phyloP scores from a whole-genome alignment of 73 alveolate genomes.

The Uronychia binucleata region DNA sequence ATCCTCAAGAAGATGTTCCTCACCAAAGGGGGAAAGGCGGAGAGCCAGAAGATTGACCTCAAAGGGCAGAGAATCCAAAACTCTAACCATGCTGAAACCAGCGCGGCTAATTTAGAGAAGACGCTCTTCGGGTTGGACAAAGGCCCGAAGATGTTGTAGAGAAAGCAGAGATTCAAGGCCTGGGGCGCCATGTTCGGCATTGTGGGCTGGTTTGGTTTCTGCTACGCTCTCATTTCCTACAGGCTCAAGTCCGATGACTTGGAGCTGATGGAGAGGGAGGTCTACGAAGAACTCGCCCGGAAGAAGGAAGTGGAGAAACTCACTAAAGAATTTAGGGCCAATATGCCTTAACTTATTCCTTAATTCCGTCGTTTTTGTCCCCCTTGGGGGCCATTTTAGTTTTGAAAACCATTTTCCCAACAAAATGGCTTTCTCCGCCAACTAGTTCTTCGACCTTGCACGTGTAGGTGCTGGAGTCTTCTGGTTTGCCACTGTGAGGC shows the following conservation, averaged over 20 bases:
- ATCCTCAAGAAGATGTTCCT: not conserved
- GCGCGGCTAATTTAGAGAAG: not conserved
- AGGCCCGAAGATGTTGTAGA: constrained; percentile 66
- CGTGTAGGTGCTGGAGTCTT: not conserved
- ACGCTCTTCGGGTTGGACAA: constrained; percentile 10
- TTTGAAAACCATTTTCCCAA: no score
- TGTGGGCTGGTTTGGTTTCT: constrained; percentile 54
- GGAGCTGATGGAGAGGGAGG: constrained; percentile 75
- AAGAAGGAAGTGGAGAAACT: constrained; percentile 62
- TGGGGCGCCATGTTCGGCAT: constrained; percentile 55
- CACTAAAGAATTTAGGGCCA: constrained; percentile 1
- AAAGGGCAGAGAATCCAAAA: not conserved
- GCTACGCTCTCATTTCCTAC: constrained; percentile 52
- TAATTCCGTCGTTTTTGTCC: no score
- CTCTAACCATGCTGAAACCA: not conserved
- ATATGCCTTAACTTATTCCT: no score
- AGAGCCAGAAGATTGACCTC: not conserved
- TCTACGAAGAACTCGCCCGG: constrained; percentile 60
- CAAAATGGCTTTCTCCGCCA: not conserved
- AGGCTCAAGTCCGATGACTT: constrained; percentile 64
- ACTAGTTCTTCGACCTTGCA: not conserved
- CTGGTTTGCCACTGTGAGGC: no score
- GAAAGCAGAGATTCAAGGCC: constrained; percentile 60
- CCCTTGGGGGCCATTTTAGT: no score
- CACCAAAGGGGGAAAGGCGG: not conserved